phyloP scores from a whole-genome alignment of 176 grass and related monocot genomes.

The Ananas comosus region DNA sequence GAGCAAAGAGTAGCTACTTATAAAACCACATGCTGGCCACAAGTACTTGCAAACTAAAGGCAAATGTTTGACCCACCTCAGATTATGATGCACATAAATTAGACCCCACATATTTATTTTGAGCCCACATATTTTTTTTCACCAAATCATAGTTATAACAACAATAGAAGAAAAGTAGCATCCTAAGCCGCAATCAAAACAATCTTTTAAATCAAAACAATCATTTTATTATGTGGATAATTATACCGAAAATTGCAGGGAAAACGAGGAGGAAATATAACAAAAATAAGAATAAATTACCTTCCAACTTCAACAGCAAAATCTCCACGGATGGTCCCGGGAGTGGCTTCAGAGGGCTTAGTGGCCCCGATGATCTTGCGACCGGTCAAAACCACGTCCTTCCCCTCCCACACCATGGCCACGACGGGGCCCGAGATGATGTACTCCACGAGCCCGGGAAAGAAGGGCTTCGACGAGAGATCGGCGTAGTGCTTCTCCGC shows the following conservation, averaged over 20 bases:
- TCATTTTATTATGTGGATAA: background rate
- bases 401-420: constrained; percentile 98
- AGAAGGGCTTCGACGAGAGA: constrained; percentile 86
- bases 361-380: constrained; percentile 92
- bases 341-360: constrained; percentile 58
- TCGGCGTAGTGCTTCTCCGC: constrained; percentile 98
- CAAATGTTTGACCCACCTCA: background rate
- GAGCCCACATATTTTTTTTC: background rate
- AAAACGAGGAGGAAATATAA: background rate
- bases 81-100: background rate
- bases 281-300: constrained; percentile 21
- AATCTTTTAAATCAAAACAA: background rate
- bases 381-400: constrained; percentile 70
- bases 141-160: background rate
- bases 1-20: background rate
- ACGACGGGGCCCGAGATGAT: constrained; percentile 95
- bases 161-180: background rate
- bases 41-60: background rate
- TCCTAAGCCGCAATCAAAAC: background rate
- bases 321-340: constrained; percentile 87
- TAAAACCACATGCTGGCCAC: background rate
- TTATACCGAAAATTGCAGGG: background rate
- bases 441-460: constrained; percentile 70
- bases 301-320: constrained; percentile 86
- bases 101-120: no score